Evolutionary conservation across 1,139 yeast genomes (phyloP).

Genomic region (Yamadazyma sp.): DNA sequence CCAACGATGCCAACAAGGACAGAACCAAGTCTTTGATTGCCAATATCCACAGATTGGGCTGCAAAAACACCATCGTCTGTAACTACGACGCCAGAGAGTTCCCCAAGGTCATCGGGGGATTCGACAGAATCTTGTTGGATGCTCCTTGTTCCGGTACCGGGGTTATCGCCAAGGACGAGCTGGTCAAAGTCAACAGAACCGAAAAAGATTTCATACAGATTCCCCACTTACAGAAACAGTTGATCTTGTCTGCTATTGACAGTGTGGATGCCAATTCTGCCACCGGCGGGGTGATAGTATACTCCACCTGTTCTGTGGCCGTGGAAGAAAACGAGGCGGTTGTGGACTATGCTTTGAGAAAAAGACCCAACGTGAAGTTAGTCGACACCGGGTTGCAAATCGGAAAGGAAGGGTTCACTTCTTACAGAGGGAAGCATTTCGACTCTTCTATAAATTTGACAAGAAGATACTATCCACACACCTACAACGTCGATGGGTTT

Average conservation of each 20-base stretch:
- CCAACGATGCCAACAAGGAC: constrained; percentile 94
- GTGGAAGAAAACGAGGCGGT: constrained; percentile 99
- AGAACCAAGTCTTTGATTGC: constrained; percentile 96
- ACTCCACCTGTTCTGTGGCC: constrained; percentile 97
- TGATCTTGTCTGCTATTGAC: constrained; percentile 91
- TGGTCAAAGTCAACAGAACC: constrained; percentile 89
- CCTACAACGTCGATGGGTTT: constrained; percentile 98
- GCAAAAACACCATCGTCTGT: constrained; percentile 94
- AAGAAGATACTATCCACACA: constrained; percentile 96
- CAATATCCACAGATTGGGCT: constrained; percentile 94
- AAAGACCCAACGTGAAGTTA: constrained; percentile 92
- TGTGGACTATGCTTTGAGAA: constrained; percentile 95
- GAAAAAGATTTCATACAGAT: constrained; percentile 96
- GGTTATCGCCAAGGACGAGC: constrained; percentile 96
- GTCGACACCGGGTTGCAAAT: constrained; percentile 93
- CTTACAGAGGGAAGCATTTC: constrained; percentile 91
- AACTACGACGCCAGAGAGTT: constrained; percentile 98
- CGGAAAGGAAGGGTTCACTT: constrained; percentile 94
- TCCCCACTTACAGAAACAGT: constrained; percentile 94
- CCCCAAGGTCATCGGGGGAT: constrained; percentile 97
- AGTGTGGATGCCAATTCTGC: constrained; percentile 91
- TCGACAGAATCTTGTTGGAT: constrained; percentile 90
- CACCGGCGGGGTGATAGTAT: constrained; percentile 93
- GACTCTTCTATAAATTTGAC: constrained; percentile 75
- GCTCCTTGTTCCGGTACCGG: constrained; percentile 99